phyloP scores from a whole-genome alignment of 768 basidiomycete species.

The Suillus spraguei region DNA sequence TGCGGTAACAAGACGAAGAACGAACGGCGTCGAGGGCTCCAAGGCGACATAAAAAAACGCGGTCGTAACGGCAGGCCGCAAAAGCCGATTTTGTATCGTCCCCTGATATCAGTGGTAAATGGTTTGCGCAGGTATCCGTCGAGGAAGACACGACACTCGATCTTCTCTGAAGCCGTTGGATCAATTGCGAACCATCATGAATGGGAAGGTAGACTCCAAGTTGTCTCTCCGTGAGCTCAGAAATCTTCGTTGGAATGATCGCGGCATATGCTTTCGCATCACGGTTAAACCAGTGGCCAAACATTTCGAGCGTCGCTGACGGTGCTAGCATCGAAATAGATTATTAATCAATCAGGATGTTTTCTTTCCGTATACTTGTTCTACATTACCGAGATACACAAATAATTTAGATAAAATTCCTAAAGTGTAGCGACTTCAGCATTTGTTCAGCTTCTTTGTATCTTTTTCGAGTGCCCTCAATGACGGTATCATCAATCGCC shows the following conservation, averaged over 20 bases:
- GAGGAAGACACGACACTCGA: background rate
- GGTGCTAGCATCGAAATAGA: slow-evolving; percentile 31
- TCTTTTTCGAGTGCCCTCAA: slow-evolving; percentile 73
- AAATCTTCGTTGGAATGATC: slow-evolving; percentile 64
- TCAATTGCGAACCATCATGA: slow-evolving; percentile 39
- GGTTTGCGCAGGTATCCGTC: background rate
- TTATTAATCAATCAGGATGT: background rate
- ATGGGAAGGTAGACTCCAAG: slow-evolving; percentile 70
- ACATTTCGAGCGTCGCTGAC: slow-evolving; percentile 61
- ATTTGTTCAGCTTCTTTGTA: slow-evolving; percentile 78
- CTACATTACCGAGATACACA: background rate
- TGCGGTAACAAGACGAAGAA: slow-evolving; percentile 59
- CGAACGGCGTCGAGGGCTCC: background rate
- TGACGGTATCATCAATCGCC: slow-evolving; percentile 73
- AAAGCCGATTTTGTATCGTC: background rate
- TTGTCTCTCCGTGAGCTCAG: slow-evolving; percentile 69
- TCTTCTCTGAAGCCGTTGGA: background rate
- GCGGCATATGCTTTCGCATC: slow-evolving; percentile 67
- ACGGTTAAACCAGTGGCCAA: slow-evolving; percentile 71
- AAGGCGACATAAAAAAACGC: background rate
- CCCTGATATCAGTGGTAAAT: background rate
- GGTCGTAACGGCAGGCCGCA: background rate
- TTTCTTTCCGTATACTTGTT: background rate
- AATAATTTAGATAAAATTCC: background rate
- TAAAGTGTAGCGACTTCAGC: slow-evolving; percentile 38